Conservation (phyloP, 139 green algal species). For the Coccomyxa sp. region DNA sequence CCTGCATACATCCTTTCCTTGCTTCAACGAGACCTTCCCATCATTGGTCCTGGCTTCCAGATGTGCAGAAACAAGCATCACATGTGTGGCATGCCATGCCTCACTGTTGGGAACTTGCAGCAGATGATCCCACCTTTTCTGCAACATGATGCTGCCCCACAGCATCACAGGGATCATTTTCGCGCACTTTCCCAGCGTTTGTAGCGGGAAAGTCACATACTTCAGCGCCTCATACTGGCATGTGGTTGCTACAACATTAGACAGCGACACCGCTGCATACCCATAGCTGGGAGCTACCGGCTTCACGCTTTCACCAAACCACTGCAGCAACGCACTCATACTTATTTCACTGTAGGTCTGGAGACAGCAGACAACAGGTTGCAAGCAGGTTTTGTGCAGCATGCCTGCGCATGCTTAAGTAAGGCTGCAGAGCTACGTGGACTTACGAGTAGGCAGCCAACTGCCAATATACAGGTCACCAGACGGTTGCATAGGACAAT, state of each 20-base stretch:
- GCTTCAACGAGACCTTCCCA: too few relatives aligned
- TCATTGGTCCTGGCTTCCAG: too few relatives aligned
- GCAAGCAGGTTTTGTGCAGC: too few relatives aligned
- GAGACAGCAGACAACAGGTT: too few relatives aligned
- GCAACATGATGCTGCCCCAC: conserved; percentile 88
- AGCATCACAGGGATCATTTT: conserved; percentile 99
- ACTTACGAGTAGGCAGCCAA: conserved; percentile 40
- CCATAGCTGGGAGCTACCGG: conserved; percentile 58
- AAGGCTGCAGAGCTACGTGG: too few relatives aligned
- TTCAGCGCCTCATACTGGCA: conserved; percentile 99
- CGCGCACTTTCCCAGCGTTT: conserved; percentile 92
- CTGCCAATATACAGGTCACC: conserved; percentile 63
- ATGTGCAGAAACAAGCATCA: too few relatives aligned
- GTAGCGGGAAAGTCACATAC: conserved; percentile 93
- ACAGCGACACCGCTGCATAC: conserved; percentile 74
- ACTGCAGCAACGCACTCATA: conserved; percentile 13
- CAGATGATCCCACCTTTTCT: conserved; percentile 42
- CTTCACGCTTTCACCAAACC: conserved; percentile 24
- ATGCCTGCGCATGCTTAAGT: too few relatives aligned
- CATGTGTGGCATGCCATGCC: too few relatives aligned
- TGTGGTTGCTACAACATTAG: conserved; percentile 93
- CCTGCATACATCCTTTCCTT: not conserved
- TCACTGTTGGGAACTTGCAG: too few relatives aligned
- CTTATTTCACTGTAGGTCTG: too few relatives aligned
- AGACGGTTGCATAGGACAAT: conserved; percentile 94